Base-by-base conservation (phyloP, 2,329 filamentous ascomycete species). In the Neoarthrinium moseri region DNA sequence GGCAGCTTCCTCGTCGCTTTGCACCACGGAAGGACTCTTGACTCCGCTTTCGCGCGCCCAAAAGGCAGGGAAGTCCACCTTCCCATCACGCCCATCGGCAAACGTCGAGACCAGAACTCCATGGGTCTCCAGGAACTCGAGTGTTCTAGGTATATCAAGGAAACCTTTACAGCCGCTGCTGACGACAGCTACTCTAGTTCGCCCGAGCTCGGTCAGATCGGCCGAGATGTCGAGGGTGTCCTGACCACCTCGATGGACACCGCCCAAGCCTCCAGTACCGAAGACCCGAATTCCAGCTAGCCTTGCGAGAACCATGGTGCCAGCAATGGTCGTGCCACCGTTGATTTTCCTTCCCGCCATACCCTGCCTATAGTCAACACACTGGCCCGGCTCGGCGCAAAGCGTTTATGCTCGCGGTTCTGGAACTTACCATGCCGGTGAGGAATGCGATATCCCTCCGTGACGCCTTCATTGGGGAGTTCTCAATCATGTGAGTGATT, bases 101-200 rank as follows among this genome's bases (percentile, higher is more conserved):
- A 97, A 99, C 3, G 94, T 97, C 4, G 84, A 87, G 1, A 96
- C 91, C 29, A 86, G 78, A 18, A 90, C 91, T 8, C 88, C 88
- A 61, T 86, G 81, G 0, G 82, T 85, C 64, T 86, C 83, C 17
- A 86, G 72, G 55, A 77, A 77, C 70, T 99, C 94, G 5, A 99
- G 75, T 0, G 94, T 99, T 43, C 89, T 79, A 3, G 87, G 84
- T 49, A 96, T 91, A 62, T 99, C 94, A 29, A 99, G 75, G 66
- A 99, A 97, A 51, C 92, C 94, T 71, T 99, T 99, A 71, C 90
- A 95, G 12, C 94, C 94, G 53, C 88, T 90, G 65, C 86, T 88
- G 43, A 99, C 75, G 3, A 99, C 91, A 21, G 91, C 86, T 43
- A 99, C 86, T 10, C 89, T 83, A 6, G 91, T 96, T 47, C 91